Conservation (phyloP, 305 asterid species). For the Withania somnifera region DNA sequence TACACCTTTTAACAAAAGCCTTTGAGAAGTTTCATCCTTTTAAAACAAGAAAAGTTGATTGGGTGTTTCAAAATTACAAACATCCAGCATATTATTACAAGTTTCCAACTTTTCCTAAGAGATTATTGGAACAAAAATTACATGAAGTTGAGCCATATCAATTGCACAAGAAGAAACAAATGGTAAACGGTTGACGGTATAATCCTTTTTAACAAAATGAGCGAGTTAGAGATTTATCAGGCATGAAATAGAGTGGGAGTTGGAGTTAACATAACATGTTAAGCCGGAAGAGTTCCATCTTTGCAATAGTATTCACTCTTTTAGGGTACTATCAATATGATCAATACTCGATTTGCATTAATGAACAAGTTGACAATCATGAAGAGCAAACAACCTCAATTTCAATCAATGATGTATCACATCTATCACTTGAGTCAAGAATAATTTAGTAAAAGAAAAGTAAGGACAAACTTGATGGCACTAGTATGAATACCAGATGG, state of each 20-base stretch:
- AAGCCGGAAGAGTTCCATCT: not conserved
- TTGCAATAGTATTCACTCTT: not conserved
- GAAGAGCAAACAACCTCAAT: not conserved
- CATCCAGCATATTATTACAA: not conserved
- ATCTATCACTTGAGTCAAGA: constrained; percentile 5
- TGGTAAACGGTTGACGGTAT: not conserved
- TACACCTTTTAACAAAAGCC: not conserved
- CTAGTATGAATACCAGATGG: constrained; percentile 50
- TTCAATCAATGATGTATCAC: too few relatives aligned
- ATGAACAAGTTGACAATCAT: not conserved
- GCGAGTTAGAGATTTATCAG: not conserved
- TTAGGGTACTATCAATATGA: not conserved
- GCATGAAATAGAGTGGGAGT: not conserved
- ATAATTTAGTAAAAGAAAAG: not conserved
- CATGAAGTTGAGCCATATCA: not conserved
- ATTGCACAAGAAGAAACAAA: not conserved
- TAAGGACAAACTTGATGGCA: not conserved
- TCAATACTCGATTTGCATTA: not conserved
- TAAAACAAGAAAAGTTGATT: not conserved
- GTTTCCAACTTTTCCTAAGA: not conserved
- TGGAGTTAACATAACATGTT: not conserved
- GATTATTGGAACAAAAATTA: not conserved
- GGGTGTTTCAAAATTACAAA: not conserved
- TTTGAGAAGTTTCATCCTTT: not conserved
- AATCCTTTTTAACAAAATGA: not conserved